Evolutionary conservation across 1,139 yeast species (phyloP).

Genomic region (Tardiomyces depauwii): DNA sequence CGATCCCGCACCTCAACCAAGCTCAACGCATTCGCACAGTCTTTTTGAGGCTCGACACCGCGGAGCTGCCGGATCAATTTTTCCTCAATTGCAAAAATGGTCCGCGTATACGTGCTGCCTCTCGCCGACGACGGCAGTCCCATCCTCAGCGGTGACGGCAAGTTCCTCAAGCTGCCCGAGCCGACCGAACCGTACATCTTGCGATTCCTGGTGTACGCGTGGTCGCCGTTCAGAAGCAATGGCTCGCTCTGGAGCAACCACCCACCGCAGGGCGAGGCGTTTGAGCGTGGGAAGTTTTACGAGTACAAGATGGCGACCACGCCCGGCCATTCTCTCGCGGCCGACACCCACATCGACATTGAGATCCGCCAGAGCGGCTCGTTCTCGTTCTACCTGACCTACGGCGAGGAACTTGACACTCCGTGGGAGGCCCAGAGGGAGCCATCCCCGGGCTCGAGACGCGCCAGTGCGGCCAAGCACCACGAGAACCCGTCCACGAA

Average conservation of each 20-base stretch:
- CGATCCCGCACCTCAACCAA: too few relatives aligned
- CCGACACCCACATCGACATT: conserved; percentile 51
- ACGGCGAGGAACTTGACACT: conserved; percentile 5
- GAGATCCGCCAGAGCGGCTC: conserved; percentile 69
- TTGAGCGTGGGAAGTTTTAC: conserved; percentile 46
- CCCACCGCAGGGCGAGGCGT: conserved; percentile 39
- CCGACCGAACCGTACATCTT: conserved; percentile 41
- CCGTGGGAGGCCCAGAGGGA: conserved; percentile 1
- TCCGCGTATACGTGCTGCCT: conserved; percentile 13
- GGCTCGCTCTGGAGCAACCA: conserved; percentile 68
- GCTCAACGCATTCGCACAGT: too few relatives aligned
- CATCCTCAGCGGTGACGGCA: conserved; percentile 32
- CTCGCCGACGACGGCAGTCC: conserved; percentile 24
- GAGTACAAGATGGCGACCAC: conserved; percentile 27
- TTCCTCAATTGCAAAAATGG: too few relatives aligned
- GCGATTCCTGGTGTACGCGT: conserved; percentile 59
- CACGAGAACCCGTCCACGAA: conserved; percentile 5
- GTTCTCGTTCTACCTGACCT: conserved; percentile 39
- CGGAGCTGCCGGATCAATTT: too few relatives aligned
- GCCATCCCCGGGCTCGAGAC: conserved; percentile 15
- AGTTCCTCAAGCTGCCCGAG: conserved; percentile 43
- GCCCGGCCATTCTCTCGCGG: conserved; percentile 36
- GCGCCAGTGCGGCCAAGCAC: conserved; percentile 6
- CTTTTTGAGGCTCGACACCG: too few relatives aligned
- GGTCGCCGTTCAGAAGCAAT: conserved; percentile 56